Conservation (phyloP, 2,329 filamentous ascomycete species). For the Botrytis hyacinthi region DNA sequence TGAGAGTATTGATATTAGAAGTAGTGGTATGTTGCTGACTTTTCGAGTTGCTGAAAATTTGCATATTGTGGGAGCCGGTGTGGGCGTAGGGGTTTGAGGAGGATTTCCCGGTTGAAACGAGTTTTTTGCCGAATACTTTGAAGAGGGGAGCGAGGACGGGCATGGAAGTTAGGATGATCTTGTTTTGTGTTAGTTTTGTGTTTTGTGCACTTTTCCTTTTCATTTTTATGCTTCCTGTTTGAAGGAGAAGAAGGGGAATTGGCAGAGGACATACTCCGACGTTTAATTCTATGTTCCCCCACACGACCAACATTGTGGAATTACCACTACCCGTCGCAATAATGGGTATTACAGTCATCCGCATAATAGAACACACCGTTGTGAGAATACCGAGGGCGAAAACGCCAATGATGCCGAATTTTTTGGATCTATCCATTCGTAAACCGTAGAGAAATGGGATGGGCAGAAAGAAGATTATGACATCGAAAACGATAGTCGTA, state of each 20-base stretch:
- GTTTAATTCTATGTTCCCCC: conserved; percentile 17
- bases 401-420: conserved; percentile 24
- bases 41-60: conserved; percentile 3
- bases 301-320: conserved; percentile 13
- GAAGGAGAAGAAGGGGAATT: background rate
- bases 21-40: background rate
- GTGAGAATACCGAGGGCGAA: conserved; percentile 25
- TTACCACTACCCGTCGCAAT: conserved; percentile 38
- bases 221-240: background rate
- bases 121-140: conserved; percentile 9
- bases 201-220: background rate
- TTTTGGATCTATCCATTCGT: conserved; percentile 24
- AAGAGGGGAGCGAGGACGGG: conserved; percentile 26
- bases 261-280: background rate
- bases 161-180: conserved; percentile 28
- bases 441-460: conserved; percentile 24
- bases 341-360: conserved; percentile 14
- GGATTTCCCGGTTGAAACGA: background rate
- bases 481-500: conserved; percentile 12
- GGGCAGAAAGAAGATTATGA: conserved; percentile 25
- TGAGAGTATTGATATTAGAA: background rate
- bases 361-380: conserved; percentile 18
- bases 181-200: background rate
- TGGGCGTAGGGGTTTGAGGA: background rate
- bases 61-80: background rate